Evolutionary conservation across 2,329 filamentous ascomycete genomes (phyloP), one percentile per base, ranked within the genome.

Genomic region (Zelopaecilomyces penicillatus): DNA sequence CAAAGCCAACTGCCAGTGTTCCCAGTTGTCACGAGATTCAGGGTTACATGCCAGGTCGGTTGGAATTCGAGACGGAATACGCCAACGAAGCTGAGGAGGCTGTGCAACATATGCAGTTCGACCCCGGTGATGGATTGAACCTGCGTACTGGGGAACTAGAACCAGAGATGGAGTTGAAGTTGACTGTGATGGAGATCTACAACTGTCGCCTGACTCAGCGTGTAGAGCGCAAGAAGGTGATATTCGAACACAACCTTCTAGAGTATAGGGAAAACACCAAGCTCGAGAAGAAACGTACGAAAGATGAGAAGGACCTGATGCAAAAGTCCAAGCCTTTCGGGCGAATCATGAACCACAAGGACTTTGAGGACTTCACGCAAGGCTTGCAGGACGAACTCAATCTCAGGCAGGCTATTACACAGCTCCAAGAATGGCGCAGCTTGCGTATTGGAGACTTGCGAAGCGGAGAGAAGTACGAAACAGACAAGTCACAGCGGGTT

Each of bases 161-260:
- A 56, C 89, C 93, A 1, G 93, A 98, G 64, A 95, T 95, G 76
- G 90, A 96, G 52, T 76, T 98, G 38, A 98, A 98, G 73, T 81
- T 97, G 68, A 95, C 89, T 0, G 89, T 98, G 19, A 96, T 98
- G 82, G 89, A 95, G 53, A 95, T 98, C 41, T 98, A 98, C 72
- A 98, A 98, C 60, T 84, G 85, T 46, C 82, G 90, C 4, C 70
- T 98, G 12, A 95, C 90, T 3, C 85, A 90, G 46, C 82, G 93
- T 53, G 91, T 91, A 5, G 91, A 97, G 57, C 78, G 93, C 38
- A 98, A 98, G 67, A 94, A 93, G 68, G 85, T 97, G 41, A 85
- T 98, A 5, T 97, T 98, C 57, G 90, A 97, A 60, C 93, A 98
- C 65, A 86, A 86, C 48, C 73, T 98, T 29, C 73, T 98, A 4